Base-by-base conservation (phyloP, 257 asterid genomes). In the Solanum medicagineum region DNA sequence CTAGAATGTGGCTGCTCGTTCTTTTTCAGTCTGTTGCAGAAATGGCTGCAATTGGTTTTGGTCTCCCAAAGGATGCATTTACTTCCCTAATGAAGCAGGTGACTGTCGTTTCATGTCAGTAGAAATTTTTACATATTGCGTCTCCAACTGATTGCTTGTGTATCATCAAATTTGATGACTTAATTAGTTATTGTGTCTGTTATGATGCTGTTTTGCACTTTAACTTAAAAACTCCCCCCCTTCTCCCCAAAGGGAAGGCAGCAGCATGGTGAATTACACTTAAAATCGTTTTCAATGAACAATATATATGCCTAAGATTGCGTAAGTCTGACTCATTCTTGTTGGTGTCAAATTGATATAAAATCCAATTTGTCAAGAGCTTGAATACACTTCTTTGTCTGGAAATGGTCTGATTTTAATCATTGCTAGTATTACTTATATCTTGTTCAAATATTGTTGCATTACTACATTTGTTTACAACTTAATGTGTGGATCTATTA, bases 41-140 rank as follows among this genome's bases (percentile, higher is more conserved):
- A 91, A 94, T 96, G 98, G 99, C 98, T 40, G 99, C 98, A 10
- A 91, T 94, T 83, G 99, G 99, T 47, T 96, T 96, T 92, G 99
- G 97, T 83, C 90, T 97, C 90, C 88, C 93, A 75, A 95, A 90
- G 90, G 98, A 94, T 88, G 97, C 99, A 65, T 97, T 97, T 86
- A 94, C 98, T 87, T 97, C 98, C 90, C 91, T 94, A 68, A 97
- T 97, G 99, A 92, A 92, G 90, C 96, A 92, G 98, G 99, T 97
- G 73, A 69, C 87, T 82, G 83, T 77, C 17, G 14, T 15, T 24
- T 77, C 15, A 77, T 29, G 65, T 51, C 83, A 8, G 65, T 51
- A 15, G 15, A 24, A 77, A 56, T 69, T n/a, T 60, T 81, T 80
- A 42, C 19, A 60, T n/a, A 45, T 73, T 49, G 55, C 49, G 66